These are phyloP conservation scores for Tricholomella constricta DNA, from an alignment of 768 basidiomycete species.

Conservation along the genomic window DNA sequence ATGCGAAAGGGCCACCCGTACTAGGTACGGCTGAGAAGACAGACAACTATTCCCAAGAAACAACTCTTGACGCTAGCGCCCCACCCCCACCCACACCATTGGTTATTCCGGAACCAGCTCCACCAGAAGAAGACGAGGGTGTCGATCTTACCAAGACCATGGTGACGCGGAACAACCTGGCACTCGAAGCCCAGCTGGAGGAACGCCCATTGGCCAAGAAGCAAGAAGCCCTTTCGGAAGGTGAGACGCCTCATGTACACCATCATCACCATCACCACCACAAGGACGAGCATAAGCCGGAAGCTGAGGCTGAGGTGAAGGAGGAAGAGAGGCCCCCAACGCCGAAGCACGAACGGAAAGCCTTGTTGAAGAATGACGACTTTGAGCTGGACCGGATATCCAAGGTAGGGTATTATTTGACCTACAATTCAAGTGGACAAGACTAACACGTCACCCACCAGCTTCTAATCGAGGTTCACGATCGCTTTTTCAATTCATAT, in stretches of 20 bases:
- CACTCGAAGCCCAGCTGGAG: constrained; percentile 82
- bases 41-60: background rate
- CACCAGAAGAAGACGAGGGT: constrained; percentile 44
- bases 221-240: constrained; percentile 74
- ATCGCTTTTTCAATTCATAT: constrained; percentile 71
- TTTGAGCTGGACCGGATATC: constrained; percentile 77
- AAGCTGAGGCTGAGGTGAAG: constrained; percentile 18
- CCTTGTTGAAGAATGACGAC: constrained; percentile 87
- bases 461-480: constrained; percentile 84
- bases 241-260: constrained; percentile 30
- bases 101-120: constrained; percentile 17
- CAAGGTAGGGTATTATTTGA: constrained; percentile 48
- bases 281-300: constrained; percentile 18
- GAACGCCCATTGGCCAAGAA: constrained; percentile 86
- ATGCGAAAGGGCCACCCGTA: background rate
- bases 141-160: constrained; percentile 52
- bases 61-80: background rate
- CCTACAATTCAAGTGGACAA: background rate
- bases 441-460: constrained; percentile 27
- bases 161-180: constrained; percentile 69
- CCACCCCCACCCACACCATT: constrained; percentile 20
- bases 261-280: constrained; percentile 15
- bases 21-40: background rate
- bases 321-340: constrained; percentile 16
- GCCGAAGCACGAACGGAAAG: constrained; percentile 56